Percentiles rank a stretch among this genome's conserved stretches.
phyloP scores from a whole-genome alignment of 2,329 filamentous ascomycete species.

The Xylariaceae sp. region DNA sequence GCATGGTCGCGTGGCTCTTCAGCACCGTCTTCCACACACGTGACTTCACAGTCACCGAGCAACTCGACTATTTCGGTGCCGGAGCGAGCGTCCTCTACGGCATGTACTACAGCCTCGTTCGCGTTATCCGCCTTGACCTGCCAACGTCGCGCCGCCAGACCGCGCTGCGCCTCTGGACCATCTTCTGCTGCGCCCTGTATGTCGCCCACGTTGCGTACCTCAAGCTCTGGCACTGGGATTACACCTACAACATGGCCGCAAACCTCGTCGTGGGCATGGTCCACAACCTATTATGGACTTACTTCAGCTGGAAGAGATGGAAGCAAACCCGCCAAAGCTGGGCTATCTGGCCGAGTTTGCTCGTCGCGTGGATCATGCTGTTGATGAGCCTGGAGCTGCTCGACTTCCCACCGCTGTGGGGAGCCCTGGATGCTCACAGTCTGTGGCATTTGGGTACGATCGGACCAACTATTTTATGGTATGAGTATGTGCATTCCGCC shows the following conservation, averaged over 20 bases:
- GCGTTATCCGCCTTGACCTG: slow-evolving; percentile 77
- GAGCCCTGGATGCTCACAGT: slow-evolving; percentile 86
- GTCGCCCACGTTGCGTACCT: slow-evolving; percentile 75
- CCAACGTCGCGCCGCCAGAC: slow-evolving; percentile 39
- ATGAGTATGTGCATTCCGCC: slow-evolving; percentile 64
- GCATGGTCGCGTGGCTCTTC: slow-evolving; percentile 78
- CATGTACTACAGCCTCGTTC: slow-evolving; percentile 76
- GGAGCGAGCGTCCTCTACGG: slow-evolving; percentile 88
- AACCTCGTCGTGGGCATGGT: slow-evolving; percentile 79
- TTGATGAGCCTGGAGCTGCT: slow-evolving; percentile 95
- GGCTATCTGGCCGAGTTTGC: slow-evolving; percentile 85
- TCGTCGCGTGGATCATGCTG: slow-evolving; percentile 85
- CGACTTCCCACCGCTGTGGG: slow-evolving; percentile 82
- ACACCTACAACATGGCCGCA: slow-evolving; percentile 96
- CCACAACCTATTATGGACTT: slow-evolving; percentile 80
- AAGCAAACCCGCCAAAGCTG: slow-evolving; percentile 66
- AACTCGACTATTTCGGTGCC: slow-evolving; percentile 93
- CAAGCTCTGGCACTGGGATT: slow-evolving; percentile 84
- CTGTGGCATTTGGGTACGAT: slow-evolving; percentile 96
- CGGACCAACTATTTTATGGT: slow-evolving; percentile 82
- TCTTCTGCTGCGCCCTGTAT: slow-evolving; percentile 68
- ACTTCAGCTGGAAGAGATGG: slow-evolving; percentile 75
- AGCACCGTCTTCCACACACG: slow-evolving; percentile 90
- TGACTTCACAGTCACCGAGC: slow-evolving; percentile 82
- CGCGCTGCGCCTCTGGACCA: slow-evolving; percentile 70